Percentiles rank a stretch among this genome's conserved stretches.
Evolutionary conservation across 2,329 filamentous ascomycete species (phyloP).

Genomic region (Epichloe sibirici): DNA sequence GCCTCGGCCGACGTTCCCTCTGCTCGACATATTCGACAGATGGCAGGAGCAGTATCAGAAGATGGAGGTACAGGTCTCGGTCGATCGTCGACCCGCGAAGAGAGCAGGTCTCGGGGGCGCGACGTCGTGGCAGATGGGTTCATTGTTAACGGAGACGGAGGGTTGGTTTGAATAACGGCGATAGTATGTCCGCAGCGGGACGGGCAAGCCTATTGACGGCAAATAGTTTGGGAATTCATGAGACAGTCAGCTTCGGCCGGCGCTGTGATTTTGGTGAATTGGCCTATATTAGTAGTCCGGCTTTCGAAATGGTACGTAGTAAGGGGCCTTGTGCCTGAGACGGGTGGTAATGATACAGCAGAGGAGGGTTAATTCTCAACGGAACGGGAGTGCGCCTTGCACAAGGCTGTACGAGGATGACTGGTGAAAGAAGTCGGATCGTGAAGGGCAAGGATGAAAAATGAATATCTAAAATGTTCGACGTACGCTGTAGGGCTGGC

Average conservation of each 20-base stretch:
- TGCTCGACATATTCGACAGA: conserved; percentile 93
- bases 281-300: background rate
- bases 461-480: background rate
- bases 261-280: background rate
- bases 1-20: conserved; percentile 75
- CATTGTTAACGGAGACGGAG: conserved; percentile 3
- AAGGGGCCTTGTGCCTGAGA: background rate
- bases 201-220: conserved; percentile 2
- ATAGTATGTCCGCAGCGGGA: conserved; percentile 8
- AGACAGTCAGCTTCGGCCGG: background rate
- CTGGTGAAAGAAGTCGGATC: background rate
- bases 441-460: background rate
- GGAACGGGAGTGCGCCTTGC: background rate
- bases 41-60: conserved; percentile 44
- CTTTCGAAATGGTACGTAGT: background rate
- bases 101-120: conserved; percentile 1
- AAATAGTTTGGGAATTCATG: conserved; percentile 4
- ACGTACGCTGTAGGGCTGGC: background rate
- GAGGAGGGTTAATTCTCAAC: background rate
- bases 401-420: background rate
- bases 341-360: background rate
- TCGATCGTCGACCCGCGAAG: conserved; percentile 15
- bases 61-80: conserved; percentile 9
- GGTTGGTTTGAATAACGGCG: conserved; percentile 2
- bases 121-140: background rate